phyloP scores from a whole-genome alignment of 306 rosid species.

The Echinosophora koreensis region DNA sequence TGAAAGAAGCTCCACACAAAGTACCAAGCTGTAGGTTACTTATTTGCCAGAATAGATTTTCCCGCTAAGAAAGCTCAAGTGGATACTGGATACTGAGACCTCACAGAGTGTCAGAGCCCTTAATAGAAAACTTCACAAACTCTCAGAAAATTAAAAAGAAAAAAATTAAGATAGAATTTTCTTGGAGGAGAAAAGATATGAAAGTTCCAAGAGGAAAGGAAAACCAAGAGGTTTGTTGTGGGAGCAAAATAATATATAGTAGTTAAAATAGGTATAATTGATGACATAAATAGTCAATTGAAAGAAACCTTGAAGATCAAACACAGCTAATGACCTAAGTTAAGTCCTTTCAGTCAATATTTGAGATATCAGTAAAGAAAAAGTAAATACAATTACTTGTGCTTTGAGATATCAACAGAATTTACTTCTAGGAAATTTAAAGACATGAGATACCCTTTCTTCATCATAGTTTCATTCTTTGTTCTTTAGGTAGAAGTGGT shows the following conservation, averaged over 20 bases:
- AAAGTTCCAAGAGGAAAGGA: constrained; percentile 60
- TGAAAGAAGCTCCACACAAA: constrained; percentile 50
- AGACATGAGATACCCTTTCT: constrained; percentile 20
- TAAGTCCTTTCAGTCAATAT: constrained; percentile 80
- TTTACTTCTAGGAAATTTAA: constrained; percentile 38
- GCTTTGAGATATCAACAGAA: constrained; percentile 43
- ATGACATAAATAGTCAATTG: constrained; percentile 55
- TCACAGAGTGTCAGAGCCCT: constrained; percentile 54
- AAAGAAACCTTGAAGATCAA: constrained; percentile 71
- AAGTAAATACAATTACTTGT: constrained; percentile 36
- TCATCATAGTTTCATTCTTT: constrained; percentile 14
- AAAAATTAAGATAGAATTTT: constrained; percentile 46
- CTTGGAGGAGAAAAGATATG: constrained; percentile 64
- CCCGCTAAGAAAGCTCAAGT: constrained; percentile 46
- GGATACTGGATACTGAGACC: constrained; percentile 46
- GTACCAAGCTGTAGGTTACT: constrained; percentile 52
- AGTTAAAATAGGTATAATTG: constrained; percentile 57
- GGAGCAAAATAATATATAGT: constrained; percentile 55
- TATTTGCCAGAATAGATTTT: constrained; percentile 48
- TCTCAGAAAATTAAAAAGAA: constrained; percentile 36
- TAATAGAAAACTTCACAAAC: constrained; percentile 44
- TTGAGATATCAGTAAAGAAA: constrained; percentile 51
- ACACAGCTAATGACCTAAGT: constrained; percentile 48
- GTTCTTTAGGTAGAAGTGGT: neutral
- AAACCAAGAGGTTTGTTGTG: constrained; percentile 59